Conservation (phyloP, 1,284 basidiomycete species). For the Leccinum colubrinum region DNA sequence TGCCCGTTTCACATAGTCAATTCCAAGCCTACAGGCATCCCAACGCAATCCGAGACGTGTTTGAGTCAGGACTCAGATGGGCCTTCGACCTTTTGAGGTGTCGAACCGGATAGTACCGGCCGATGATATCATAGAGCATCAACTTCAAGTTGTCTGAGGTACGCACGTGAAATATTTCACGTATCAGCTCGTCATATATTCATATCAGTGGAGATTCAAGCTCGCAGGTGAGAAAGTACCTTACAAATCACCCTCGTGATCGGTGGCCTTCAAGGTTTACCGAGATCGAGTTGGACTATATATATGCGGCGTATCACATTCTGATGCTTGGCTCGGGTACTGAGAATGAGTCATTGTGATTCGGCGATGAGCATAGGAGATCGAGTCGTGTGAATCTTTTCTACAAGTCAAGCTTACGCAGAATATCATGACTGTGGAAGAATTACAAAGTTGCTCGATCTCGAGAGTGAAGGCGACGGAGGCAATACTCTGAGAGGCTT, state of each 20-base stretch:
- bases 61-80: not conserved
- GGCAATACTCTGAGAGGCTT: no score
- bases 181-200: not conserved
- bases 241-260: not conserved
- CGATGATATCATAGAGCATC: not conserved
- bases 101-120: not conserved
- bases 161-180: not conserved
- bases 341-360: not conserved
- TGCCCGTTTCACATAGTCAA: not conserved
- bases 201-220: not conserved
- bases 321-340: not conserved
- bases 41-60: not conserved
- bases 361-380: not conserved
- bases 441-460: not conserved
- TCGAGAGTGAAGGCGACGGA: not conserved
- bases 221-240: not conserved
- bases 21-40: not conserved
- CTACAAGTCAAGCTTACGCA: not conserved
- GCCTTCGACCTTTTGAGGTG: not conserved
- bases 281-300: not conserved
- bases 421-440: not conserved
- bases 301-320: not conserved
- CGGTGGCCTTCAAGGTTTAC: not conserved
- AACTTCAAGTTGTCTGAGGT: not conserved
- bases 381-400: not conserved